phyloP scores from a whole-genome alignment of 495 filamentous ascomycete species.

The Melanomma pulvis-pyrius region DNA sequence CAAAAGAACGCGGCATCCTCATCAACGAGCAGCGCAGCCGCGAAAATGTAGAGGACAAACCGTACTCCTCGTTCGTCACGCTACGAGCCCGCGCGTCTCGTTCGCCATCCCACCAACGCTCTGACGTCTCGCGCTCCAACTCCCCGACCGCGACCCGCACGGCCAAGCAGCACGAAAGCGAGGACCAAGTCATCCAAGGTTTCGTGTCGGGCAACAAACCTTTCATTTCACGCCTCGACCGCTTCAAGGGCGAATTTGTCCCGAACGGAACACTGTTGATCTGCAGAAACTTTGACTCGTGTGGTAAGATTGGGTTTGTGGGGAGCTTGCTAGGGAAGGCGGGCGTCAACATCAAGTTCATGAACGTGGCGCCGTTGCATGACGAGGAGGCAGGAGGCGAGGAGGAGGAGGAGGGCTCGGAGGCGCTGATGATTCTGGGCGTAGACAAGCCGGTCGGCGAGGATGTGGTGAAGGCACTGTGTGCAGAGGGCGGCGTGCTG shows the following conservation, averaged over 20 bases:
- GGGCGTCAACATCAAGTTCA: conserved; percentile 70
- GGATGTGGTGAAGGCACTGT: conserved; percentile 58
- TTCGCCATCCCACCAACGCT: conserved; percentile 40
- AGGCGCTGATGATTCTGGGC: conserved; percentile 75
- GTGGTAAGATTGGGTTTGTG: conserved; percentile 73
- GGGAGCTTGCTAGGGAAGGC: conserved; percentile 63
- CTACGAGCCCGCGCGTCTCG: conserved; percentile 52
- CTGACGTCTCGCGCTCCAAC: conserved; percentile 42
- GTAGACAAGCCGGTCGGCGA: conserved; percentile 60
- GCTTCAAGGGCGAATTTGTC: conserved; percentile 65
- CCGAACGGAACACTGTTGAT: conserved; percentile 67
- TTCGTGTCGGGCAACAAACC: conserved; percentile 61
- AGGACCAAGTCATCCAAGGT: conserved; percentile 63
- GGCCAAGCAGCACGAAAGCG: conserved; percentile 30
- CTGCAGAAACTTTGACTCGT: conserved; percentile 70
- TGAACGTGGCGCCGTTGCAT: conserved; percentile 64
- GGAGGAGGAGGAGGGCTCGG: conserved; percentile 44
- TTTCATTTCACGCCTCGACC: conserved; percentile 66
- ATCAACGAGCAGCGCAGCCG: conserved; percentile 66
- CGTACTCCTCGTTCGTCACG: conserved; percentile 65
- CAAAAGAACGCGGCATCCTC: conserved; percentile 67
- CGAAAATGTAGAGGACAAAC: conserved; percentile 51
- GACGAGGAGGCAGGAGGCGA: conserved; percentile 31
- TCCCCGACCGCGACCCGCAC: conserved; percentile 31
- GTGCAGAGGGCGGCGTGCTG: conserved; percentile 61